Conservation (phyloP, 202 grass and related monocot genomes). For the Saccharum hybrid region DNA sequence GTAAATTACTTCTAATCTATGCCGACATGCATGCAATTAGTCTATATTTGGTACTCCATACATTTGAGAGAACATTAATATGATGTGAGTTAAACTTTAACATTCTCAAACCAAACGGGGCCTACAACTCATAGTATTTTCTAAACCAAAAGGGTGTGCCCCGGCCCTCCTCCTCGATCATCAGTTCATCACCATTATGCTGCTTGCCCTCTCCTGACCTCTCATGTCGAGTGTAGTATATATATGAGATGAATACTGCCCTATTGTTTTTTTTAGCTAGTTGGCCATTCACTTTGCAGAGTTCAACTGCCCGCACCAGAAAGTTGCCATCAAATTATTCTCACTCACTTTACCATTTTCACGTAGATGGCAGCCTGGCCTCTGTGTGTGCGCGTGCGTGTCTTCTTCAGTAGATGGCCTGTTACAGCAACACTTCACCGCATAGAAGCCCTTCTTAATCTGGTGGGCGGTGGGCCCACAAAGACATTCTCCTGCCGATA, state of each 20-base stretch:
- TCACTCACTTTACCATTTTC: constrained; percentile 26
- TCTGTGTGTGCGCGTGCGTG: neutral
- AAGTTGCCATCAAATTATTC: constrained; percentile 46
- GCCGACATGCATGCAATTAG: too few species aligned
- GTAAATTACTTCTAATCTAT: too few species aligned
- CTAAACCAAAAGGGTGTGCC: constrained; percentile 34
- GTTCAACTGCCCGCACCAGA: constrained; percentile 49
- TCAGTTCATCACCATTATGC: constrained; percentile 31
- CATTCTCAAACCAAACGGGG: too few species aligned
- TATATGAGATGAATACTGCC: neutral
- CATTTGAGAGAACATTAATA: too few species aligned
- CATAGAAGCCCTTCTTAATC: constrained; percentile 25
- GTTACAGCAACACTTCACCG: constrained; percentile 8
- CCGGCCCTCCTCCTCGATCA: constrained; percentile 1
- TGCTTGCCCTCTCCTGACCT: constrained; percentile 28
- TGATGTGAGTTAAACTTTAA: too few species aligned
- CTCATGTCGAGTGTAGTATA: constrained; percentile 8
- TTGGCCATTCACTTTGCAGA: constrained; percentile 22
- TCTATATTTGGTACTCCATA: too few species aligned
- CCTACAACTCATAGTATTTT: constrained; percentile 41
- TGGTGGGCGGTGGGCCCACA: constrained; percentile 24
- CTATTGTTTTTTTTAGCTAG: constrained; percentile 9
- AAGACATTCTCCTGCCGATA: constrained; percentile 57
- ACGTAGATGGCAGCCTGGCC: neutral
- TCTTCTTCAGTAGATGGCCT: constrained; percentile 27